Conservation (phyloP, 257 asterid genomes). For the Salvia miltiorrhiza region DNA sequence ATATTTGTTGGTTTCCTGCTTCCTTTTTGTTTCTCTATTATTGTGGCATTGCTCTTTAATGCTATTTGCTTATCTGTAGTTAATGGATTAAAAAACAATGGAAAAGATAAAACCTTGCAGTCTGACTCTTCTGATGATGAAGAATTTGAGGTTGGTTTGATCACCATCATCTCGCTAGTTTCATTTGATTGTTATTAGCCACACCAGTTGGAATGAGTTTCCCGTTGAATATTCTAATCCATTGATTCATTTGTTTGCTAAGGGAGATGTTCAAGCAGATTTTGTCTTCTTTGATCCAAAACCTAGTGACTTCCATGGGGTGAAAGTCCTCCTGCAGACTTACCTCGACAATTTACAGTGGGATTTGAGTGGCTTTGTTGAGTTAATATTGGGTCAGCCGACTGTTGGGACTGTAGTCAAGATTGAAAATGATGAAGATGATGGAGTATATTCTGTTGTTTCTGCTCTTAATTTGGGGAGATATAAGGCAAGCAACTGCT, state of each 20-base stretch:
- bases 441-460: constrained; percentile 65
- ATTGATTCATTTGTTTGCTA: constrained; percentile 19
- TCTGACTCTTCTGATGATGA: constrained; percentile 65
- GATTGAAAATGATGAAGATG: constrained; percentile 80
- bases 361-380: constrained; percentile 91
- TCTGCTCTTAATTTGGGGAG: constrained; percentile 76
- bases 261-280: constrained; percentile 91
- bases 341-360: constrained; percentile 72
- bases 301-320: constrained; percentile 83
- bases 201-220: not conserved
- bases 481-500: constrained; percentile 57
- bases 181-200: not conserved
- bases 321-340: constrained; percentile 68
- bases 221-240: constrained; percentile 4
- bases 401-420: constrained; percentile 88
- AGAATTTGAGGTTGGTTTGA: constrained; percentile 57
- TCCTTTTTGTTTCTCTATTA: not conserved
- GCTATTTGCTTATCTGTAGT: constrained; percentile 24
- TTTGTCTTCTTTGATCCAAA: constrained; percentile 93
- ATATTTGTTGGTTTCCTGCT: constrained; percentile 8
- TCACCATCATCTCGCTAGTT: constrained; percentile 4
- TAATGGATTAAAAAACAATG: constrained; percentile 27
- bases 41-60: not conserved
- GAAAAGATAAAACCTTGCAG: constrained; percentile 15
- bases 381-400: constrained; percentile 77